These are phyloP conservation scores for Boletellus emodensis DNA, from an alignment of 768 basidiomycete genomes.

Conservation along the genomic window DNA sequence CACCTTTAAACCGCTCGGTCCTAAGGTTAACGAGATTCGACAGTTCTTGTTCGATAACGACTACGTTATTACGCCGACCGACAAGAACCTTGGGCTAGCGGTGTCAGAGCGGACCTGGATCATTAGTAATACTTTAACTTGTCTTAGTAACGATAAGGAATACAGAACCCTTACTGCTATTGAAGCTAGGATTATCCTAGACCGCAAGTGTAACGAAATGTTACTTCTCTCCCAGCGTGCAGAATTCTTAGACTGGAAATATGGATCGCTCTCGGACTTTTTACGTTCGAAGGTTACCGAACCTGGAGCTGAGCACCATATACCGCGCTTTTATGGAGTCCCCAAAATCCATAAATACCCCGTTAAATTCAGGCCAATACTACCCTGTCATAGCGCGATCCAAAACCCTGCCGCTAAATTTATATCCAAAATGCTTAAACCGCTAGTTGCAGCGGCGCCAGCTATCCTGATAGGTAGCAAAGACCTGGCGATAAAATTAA, in stretches of 20 bases:
- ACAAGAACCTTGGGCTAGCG: constrained; percentile 5
- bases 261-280: constrained; percentile 1
- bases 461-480: constrained; percentile 4
- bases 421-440: constrained; percentile 7
- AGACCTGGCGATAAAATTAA: constrained; percentile 14
- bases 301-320: not conserved
- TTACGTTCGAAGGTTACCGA: not conserved
- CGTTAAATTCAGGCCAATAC: not conserved
- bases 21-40: not conserved
- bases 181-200: not conserved
- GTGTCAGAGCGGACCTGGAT: constrained; percentile 5
- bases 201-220: not conserved
- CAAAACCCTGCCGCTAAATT: constrained; percentile 7
- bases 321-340: constrained; percentile 9
- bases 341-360: constrained; percentile 15
- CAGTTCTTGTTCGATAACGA: not conserved
- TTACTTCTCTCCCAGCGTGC: not conserved
- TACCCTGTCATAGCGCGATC: not conserved
- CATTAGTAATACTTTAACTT: not conserved
- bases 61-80: not conserved
- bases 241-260: not conserved
- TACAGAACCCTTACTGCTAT: not conserved
- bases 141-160: too few relatives aligned
- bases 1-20: constrained; percentile 5
- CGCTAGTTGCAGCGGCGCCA: constrained; percentile 1